Conservation (phyloP, 345 rosid species). For the Gossypium longicalyx region DNA sequence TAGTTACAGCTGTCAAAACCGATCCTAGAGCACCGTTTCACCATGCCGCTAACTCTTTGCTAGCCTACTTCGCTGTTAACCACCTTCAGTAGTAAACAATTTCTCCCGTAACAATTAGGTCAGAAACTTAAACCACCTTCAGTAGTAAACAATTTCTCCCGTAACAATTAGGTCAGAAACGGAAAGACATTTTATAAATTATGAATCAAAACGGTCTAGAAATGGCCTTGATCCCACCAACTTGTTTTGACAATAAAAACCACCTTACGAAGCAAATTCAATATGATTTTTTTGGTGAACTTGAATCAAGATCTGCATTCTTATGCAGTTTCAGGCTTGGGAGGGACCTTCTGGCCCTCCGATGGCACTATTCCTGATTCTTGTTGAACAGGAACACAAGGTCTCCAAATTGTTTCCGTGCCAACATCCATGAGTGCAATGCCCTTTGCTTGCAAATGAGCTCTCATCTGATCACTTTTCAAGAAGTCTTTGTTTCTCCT, state of each 20-base stretch:
- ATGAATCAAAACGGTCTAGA: not conserved
- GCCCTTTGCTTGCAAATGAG: constrained; percentile 53
- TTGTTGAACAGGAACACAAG: constrained; percentile 48
- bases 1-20: too few species aligned
- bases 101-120: not conserved
- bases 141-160: too few species aligned
- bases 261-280: not conserved
- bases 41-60: too few species aligned
- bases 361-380: constrained; percentile 17
- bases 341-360: constrained; percentile 10
- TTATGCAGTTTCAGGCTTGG: not conserved
- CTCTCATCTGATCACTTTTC: constrained; percentile 69
- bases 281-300: not conserved
- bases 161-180: not conserved
- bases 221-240: not conserved
- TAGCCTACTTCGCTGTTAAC: too few species aligned
- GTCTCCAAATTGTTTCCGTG: constrained; percentile 73
- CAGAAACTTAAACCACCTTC: not conserved
- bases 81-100: too few species aligned
- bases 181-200: not conserved
- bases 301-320: not conserved
- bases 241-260: too few species aligned
- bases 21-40: too few species aligned
- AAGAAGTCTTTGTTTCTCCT: constrained; percentile 64
- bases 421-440: constrained; percentile 87